phyloP scores from a whole-genome alignment of 345 rosid species.

The Eucalyptus caleyi region DNA sequence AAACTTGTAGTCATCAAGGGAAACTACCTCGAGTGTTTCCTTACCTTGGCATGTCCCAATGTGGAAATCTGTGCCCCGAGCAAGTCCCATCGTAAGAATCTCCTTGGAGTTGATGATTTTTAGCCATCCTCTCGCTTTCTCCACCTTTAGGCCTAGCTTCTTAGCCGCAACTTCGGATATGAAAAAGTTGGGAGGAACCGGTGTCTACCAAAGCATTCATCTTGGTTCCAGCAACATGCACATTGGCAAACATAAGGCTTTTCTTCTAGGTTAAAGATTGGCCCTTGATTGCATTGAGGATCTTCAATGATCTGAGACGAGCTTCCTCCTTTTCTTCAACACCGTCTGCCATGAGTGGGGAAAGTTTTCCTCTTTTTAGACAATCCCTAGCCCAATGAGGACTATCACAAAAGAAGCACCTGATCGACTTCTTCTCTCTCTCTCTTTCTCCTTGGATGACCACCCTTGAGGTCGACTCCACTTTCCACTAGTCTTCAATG shows the following conservation, averaged over 20 bases:
- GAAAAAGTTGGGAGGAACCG: neutral
- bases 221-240: neutral
- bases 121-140: too few relatives aligned
- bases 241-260: neutral
- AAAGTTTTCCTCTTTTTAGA: neutral
- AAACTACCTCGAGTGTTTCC: too few relatives aligned
- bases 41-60: too few relatives aligned
- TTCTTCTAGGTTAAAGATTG: neutral
- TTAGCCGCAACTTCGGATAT: too few relatives aligned
- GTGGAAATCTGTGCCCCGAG: accelerated
- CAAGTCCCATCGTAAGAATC: too few relatives aligned
- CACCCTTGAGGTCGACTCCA: neutral
- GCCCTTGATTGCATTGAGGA: neutral
- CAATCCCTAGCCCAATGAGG: neutral
- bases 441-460: neutral
- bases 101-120: too few relatives aligned
- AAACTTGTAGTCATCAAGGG: too few relatives aligned
- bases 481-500: neutral
- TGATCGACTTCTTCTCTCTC: neutral
- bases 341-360: neutral
- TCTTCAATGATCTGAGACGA: too few relatives aligned
- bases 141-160: too few relatives aligned
- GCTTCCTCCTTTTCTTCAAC: too few relatives aligned
- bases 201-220: neutral
- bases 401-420: neutral